Conservation (phyloP, 495 filamentous ascomycete species). For the Immersiella caudata region DNA sequence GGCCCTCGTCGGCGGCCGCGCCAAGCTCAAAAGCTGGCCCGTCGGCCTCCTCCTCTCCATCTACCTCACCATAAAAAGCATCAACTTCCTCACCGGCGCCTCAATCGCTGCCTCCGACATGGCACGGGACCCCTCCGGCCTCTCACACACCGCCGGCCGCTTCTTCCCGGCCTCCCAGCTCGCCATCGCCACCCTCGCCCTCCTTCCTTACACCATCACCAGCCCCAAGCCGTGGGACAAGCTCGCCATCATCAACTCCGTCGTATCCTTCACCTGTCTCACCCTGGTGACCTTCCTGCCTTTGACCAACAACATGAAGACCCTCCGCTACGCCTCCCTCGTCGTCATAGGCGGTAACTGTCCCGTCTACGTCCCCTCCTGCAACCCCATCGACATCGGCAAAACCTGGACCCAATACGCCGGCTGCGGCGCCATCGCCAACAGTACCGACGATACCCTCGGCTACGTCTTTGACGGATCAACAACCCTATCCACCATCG, state of each 20-base stretch:
- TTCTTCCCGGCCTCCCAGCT: constrained; percentile 3
- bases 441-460: background rate
- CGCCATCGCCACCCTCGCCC: background rate
- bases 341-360: background rate
- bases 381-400: background rate
- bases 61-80: constrained; percentile 6
- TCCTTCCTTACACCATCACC: background rate
- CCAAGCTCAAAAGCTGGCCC: constrained; percentile 3
- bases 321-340: background rate
- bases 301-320: background rate
- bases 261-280: constrained; percentile 1
- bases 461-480: background rate
- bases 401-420: background rate
- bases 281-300: constrained; percentile 1
- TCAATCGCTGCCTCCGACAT: background rate
- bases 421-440: background rate
- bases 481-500: background rate
- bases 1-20: constrained; percentile 4
- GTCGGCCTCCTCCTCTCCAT: background rate
- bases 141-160: background rate
- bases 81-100: background rate
- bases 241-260: constrained; percentile 6
- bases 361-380: background rate
- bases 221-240: constrained; percentile 3
- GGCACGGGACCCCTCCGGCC: background rate